Evolutionary conservation across 2,329 filamentous ascomycete genomes (phyloP), one percentile per base, ranked within the genome.

Genomic region (Chalara sp.): DNA sequence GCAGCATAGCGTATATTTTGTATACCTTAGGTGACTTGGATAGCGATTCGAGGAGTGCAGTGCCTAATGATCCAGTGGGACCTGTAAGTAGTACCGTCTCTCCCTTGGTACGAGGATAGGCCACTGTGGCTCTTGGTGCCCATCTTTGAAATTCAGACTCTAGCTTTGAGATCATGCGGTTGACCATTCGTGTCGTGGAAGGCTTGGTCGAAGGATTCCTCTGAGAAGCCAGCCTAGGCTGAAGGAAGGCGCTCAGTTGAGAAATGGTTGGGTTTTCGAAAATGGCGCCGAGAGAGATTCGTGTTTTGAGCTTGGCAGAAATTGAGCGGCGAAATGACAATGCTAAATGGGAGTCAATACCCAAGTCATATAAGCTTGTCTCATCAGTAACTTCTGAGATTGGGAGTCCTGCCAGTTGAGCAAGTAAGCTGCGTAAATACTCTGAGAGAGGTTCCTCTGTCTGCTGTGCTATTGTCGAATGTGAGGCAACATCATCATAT

Each of bases 181-280:
- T 48, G 33, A 57, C 56, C 12, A 46, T 57, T 46, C 63, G 53
- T 13, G 40, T 52, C 5, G 51, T 43, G 13, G 51, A 48, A 31
- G 30, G 47, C 41, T 51, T 47, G 5, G 35, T 11, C 3, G 5
- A 5, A 6, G 32, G 10, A 30, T 6, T 12, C 10, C 8, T 29
- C 7, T 31, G 7, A 37, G 46, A 40, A 5, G 32, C 5, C 12
- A 29, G 12, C 31, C 5, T n/a, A 28, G 33, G 13, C 5, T 47
- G 37, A 39, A 60, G 49, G 29, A 46, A 48, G 6, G 61, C 39
- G 1, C 51, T 44, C 5, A 65, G 53, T 44, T 58, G 58, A 5
- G 54, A 50, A 32, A 64, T 53, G 8, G 58, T 57, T 3, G 62
- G 61, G 28, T 64, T 60, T 45, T 65, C 64, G 37, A 64, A 65